Base-by-base conservation (phyloP, 2,329 filamentous ascomycete genomes). In the Fusarium sororula region DNA sequence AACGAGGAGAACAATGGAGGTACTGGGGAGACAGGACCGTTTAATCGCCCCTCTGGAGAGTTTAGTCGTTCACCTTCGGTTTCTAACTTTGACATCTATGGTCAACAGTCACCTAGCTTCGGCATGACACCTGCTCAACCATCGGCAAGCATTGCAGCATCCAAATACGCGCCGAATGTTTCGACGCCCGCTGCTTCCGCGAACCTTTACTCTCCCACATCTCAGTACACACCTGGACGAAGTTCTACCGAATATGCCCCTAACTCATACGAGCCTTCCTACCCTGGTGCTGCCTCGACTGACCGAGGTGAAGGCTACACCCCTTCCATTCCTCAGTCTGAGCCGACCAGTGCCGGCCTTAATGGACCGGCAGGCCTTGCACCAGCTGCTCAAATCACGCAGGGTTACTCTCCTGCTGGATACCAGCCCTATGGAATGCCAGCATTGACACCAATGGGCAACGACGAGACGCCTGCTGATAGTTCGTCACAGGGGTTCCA, bases 31-130 rank as follows among this genome's bases (percentile, higher is more conserved):
- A 82, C 88, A 59, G 94, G 95, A 1, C 95, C 94, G 3, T 98
- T 99, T 81, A 92, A 93, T 13, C 92, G 92, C 61, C 90, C 98
- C 59, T 88, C 93, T 35, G 90, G 91, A 37, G 93, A 93, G 5
- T 93, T 93, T 12, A 92, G 93, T 79, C 89, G 93, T 47, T 90
- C 92, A 5, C 91, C 93, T 7, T 96, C 93, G 9, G 88, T 81
- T 81, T 90, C 88, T 9, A 90, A 88, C 76, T 90, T 94, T 51
- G 95, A 98, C 75, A 83, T 93, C 11, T 97, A 96, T 79, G 91
- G 91, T 10, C 90, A 88, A 60, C 82, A 78, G 10, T 80, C 82
- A 1, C 79, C 82, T 15, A 73, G 75, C 32, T 82, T 81, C 48
- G 70, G 77, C 10, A 72, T 78, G 69, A 75, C 76, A 24, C 63